These are phyloP conservation scores for Talaromyces verruculosus DNA, from an alignment of 2,329 filamentous ascomycete genomes.

Conservation along the genomic window DNA sequence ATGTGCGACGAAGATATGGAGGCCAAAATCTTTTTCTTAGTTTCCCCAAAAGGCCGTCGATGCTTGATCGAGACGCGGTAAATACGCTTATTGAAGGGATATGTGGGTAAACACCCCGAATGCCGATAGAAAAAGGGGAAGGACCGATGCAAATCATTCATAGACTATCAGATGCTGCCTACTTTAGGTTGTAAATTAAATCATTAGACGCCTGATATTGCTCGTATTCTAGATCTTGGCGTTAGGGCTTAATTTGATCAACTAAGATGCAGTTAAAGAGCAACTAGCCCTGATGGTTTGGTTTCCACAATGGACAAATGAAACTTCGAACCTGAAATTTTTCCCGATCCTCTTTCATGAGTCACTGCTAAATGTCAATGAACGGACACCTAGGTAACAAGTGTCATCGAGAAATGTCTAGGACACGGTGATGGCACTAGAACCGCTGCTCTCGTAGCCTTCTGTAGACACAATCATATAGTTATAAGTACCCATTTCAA, in stretches of 20 bases:
- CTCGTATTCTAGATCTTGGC: not conserved
- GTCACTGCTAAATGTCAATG: not conserved
- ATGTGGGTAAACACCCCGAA: not conserved
- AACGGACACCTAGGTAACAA: not conserved
- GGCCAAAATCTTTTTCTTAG: constrained; percentile 46
- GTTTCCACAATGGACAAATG: not conserved
- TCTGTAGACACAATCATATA: constrained; percentile 48
- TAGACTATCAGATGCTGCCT: not conserved
- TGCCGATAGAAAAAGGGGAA: not conserved
- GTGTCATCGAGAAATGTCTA: not conserved
- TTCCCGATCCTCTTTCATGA: not conserved
- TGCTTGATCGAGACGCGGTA: constrained; percentile 35
- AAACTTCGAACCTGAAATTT: not conserved
- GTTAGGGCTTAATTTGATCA: not conserved
- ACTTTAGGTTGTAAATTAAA: not conserved
- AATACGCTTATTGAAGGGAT: not conserved
- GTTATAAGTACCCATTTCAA: constrained; percentile 37
- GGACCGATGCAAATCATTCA: too few relatives aligned
- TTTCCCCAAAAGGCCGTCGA: constrained; percentile 41
- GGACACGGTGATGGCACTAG: constrained; percentile 13
- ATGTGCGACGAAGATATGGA: constrained; percentile 40
- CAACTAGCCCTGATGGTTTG: not conserved
- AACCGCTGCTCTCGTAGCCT: constrained; percentile 25
- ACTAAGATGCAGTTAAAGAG: not conserved
- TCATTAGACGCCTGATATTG: not conserved